Evolutionary conservation across 2,329 filamentous ascomycete genomes (phyloP).

Genomic region (Zasmidium cellare): DNA sequence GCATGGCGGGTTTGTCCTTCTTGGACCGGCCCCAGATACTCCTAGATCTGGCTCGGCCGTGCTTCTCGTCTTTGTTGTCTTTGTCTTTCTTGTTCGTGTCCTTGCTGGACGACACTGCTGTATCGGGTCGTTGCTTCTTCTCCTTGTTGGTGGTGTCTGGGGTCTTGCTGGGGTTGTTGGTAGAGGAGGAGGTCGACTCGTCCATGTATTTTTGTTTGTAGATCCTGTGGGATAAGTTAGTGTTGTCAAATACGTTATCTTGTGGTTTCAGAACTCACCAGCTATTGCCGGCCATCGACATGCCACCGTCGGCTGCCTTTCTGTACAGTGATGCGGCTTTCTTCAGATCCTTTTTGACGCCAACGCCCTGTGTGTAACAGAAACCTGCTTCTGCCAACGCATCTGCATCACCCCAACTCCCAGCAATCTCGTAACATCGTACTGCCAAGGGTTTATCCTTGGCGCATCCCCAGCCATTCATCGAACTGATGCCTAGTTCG

Average conservation of each 20-base stretch:
- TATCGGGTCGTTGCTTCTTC: slow-evolving; percentile 17
- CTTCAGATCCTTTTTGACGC: slow-evolving; percentile 93
- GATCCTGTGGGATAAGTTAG: slow-evolving; percentile 62
- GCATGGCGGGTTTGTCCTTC: slow-evolving; percentile 11
- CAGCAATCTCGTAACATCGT: slow-evolving; percentile 94
- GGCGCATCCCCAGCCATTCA: slow-evolving; percentile 97
- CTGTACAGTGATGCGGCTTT: slow-evolving; percentile 91
- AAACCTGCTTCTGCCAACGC: slow-evolving; percentile 92
- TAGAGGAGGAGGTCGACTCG: slow-evolving; percentile 6
- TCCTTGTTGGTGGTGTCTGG: slow-evolving; percentile 11
- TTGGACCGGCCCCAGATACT: slow-evolving; percentile 12
- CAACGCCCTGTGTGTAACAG: slow-evolving; percentile 90
- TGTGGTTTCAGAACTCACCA: slow-evolving; percentile 65
- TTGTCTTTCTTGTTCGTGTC: too few relatives aligned
- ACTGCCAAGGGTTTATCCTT: slow-evolving; percentile 87
- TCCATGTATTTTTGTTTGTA: slow-evolving; percentile 91
- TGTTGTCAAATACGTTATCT: not conserved
- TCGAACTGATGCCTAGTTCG: slow-evolving; percentile 91
- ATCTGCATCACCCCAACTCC: slow-evolving; percentile 92
- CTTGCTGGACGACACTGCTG: slow-evolving; percentile 14
- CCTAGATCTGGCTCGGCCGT: slow-evolving; percentile 10
- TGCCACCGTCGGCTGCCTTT: slow-evolving; percentile 85
- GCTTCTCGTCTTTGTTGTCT: slow-evolving; percentile 9
- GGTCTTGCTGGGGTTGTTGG: slow-evolving; percentile 6
- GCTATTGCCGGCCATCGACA: slow-evolving; percentile 97